phyloP scores from a whole-genome alignment of 2,329 filamentous ascomycete species.

The Fusarium buxicola region DNA sequence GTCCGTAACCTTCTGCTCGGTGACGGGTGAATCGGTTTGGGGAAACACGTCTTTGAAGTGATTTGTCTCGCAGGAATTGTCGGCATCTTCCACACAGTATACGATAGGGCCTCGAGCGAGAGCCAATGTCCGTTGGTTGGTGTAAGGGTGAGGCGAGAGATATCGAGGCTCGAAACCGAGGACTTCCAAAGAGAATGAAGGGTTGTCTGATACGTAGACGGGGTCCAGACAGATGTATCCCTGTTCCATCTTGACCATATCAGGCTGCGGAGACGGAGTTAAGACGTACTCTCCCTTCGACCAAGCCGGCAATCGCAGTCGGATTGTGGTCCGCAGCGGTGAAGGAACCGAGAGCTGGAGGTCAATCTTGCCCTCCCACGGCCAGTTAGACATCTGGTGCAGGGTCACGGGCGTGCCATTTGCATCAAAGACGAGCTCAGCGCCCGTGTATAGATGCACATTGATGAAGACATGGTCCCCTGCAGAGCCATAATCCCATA shows the following conservation, averaged over 20 bases:
- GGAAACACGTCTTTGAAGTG: slow-evolving; percentile 61
- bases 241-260: slow-evolving; percentile 47
- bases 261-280: slow-evolving; percentile 46
- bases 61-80: slow-evolving; percentile 66
- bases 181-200: slow-evolving; percentile 51
- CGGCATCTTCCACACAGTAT: slow-evolving; percentile 69
- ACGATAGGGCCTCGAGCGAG: slow-evolving; percentile 67
- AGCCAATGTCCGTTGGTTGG: slow-evolving; percentile 63
- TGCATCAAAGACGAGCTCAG: slow-evolving; percentile 56
- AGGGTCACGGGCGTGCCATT: slow-evolving; percentile 53
- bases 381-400: slow-evolving; percentile 60
- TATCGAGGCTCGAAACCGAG: slow-evolving; percentile 60
- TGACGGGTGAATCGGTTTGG: slow-evolving; percentile 1
- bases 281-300: slow-evolving; percentile 51
- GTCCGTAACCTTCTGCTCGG: slow-evolving; percentile 13
- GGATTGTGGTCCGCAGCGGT: slow-evolving; percentile 51
- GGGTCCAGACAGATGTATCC: slow-evolving; percentile 63
- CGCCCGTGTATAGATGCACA: slow-evolving; percentile 66
- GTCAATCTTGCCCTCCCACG: slow-evolving; percentile 64
- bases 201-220: slow-evolving; percentile 54
- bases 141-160: slow-evolving; percentile 65
- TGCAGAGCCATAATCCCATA: slow-evolving; percentile 59
- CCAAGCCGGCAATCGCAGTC: slow-evolving; percentile 67
- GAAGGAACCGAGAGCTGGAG: slow-evolving; percentile 55
- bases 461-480: slow-evolving; percentile 55